Evolutionary conservation across 2,329 filamentous ascomycete genomes (phyloP), one percentile per base, ranked within the genome.

Genomic region (Ophiosphaerella korrae): DNA sequence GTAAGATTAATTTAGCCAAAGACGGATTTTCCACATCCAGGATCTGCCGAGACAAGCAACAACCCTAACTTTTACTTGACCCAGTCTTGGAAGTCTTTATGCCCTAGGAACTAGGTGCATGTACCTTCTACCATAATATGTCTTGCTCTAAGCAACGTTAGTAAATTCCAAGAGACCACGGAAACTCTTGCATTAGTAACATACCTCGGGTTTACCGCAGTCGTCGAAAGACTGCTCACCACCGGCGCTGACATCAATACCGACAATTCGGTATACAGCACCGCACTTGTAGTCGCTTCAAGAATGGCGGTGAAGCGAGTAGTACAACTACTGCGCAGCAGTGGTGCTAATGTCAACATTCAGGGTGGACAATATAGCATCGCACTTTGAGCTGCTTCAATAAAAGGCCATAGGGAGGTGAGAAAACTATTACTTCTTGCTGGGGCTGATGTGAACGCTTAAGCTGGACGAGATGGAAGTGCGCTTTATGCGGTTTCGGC

Each of bases 11-110:
- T 43, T 61, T 61, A 26, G 60, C 45, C 33, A 63, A 45, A 14
- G 58, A n/a, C 58, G 18, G 58, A 61, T 34, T 63, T 63, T 24
- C 60, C 58, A 54, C 60, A 63, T 9, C 58, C 58, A 56, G 58
- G 60, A 26, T 63, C 58, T 47, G 60, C 55, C 31, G 53, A 57
- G 31, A 63, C 48, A 4, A 63, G 52, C 34, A 63, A 44, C 26
- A 48, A 53, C 9, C 60, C 58, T 21, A 53, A 56, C 1, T 52
- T 53, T 46, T 57, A 42, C 29, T 47, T 47, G 24, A 48, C 24
- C 60, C 55, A 63, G 35, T 50, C 45, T 18, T 53, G 42, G 42
- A 63, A 61, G 33, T 55, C 21, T 14, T 33, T 29, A 42, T 63
- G 57, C 24, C 53, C 12, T 35, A 57, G 52, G 26, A 63, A 45